Base-by-base conservation (phyloP, 495 filamentous ascomycete species). In the Aspergillus haitiensis region DNA sequence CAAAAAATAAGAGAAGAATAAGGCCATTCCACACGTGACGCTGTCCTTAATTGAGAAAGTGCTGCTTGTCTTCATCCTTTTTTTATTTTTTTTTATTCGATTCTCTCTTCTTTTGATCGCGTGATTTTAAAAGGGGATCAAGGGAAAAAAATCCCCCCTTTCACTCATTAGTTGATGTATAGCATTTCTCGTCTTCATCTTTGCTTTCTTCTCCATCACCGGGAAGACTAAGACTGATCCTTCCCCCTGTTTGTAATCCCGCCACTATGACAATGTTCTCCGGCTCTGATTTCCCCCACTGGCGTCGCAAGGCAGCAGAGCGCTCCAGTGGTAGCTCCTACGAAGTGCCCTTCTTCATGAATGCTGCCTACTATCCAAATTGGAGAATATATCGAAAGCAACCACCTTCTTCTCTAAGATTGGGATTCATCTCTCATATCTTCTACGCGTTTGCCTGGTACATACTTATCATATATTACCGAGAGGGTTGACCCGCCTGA, bases 341-440 rank as follows among this genome's bases (percentile, higher is more conserved):
- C 37, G 70, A 80, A 40, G 70, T 80, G 21, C 76, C 76, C 21
- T 68, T 78, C 52, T 80, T 70, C 68, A 61, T 71, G 34, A 96
- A 96, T 72, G 91, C 87, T 18, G 88, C 90, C n/a, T 95, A 94
- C 72, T 96, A 92, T 77, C 91, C 92, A 4, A 96, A 94, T 70
- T 90, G 87, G 82, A 79, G 86, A 48, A 83, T 93, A 35, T 93
- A 94, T 70, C 80, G 81, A 56, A 84, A 88, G 65, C 86, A 91
- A 61, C 85, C 90, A 18, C 92, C 92, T 2, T 91, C 88, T 0
- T 85, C 85, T 13, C 73, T 97, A 59, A 87, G 90, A 70, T 81
- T 87, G 66, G 82, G 79, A 34, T 79, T 82, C 58, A 76, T 89
- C 42, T 87, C 90, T 55, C 89, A 93, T 66, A 84, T 95, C 40